Evolutionary conservation across 345 rosid species (phyloP), one percentile per base, ranked within the genome.

Genomic region (Angophora floribunda): DNA sequence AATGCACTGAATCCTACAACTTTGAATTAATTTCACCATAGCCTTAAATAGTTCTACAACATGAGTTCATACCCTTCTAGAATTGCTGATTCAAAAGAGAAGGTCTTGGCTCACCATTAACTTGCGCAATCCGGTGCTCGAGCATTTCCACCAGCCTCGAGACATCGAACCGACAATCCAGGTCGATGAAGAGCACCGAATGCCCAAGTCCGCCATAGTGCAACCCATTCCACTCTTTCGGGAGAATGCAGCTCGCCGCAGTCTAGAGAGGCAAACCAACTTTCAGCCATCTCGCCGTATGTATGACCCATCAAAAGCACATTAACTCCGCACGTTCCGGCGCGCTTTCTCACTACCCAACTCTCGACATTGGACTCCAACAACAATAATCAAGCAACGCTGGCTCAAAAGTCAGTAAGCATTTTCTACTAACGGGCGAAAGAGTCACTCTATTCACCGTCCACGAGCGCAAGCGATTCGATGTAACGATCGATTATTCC

Each of bases 121-220:
- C 93, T 89, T 90, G 90, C 53, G 52, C 49, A 53, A 97, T 95
- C 85, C 96, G 94, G 90, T 85, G 90, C 87, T 88, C 91, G 30
- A 97, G 93, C 92, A 96, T 57, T n/a, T 96, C 89, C 26, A 96
- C 91, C 11, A 97, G 94, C 78, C 96, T 96, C 11, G 86, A 84
- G 26, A 94, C 86, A 78, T 97, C 96, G 47, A 97, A 95, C 16
- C 96, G 94, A 63, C 97, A 95, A 92, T 96, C 99, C 91, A 96
- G 90, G 90, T 97, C 98, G 80, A 97, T 63, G 89, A 92, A 96
- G 88, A 95, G 85, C 50, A 92, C 97, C 9, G 91, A 28, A 85
- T 87, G 94, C 87, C 93, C 98, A 63, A 92, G 90, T n/a, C 98
- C 98, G 10, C 98, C 98, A 13, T 93, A 97, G 87, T 89, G 91